phyloP scores from a whole-genome alignment of 352 stramenopile species.

The Phytophthora podocarpi region DNA sequence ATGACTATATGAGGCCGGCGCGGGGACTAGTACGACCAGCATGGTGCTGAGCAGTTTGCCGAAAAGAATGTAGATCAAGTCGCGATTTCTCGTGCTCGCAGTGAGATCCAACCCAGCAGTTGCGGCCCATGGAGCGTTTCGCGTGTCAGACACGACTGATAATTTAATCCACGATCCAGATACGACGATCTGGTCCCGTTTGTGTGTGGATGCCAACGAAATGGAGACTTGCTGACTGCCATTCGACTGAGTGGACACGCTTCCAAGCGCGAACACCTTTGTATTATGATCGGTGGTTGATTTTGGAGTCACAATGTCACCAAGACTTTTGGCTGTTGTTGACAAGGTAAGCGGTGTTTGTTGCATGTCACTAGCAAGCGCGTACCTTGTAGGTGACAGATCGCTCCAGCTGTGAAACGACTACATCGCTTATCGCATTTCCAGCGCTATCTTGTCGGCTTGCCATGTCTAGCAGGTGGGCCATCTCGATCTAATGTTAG shows the following conservation, averaged over 20 bases:
- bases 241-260: neutral
- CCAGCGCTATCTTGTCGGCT: neutral
- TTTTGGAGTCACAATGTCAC: no score
- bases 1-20: conserved; percentile 1
- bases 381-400: neutral
- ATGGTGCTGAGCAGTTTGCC: conserved; percentile 3
- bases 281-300: no score
- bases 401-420: conserved; percentile 11
- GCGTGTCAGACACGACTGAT: neutral
- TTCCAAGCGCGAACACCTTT: neutral
- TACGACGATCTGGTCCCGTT: neutral
- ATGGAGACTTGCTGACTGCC: neutral
- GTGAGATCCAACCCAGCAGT: no score
- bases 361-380: no score
- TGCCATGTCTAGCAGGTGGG: no score
- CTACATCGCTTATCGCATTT: neutral
- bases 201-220: neutral
- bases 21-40: conserved; percentile 1
- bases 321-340: no score
- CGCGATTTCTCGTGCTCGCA: no score
- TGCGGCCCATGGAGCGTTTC: no score
- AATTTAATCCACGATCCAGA: conserved; percentile 4
- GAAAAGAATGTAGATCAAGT: conserved; percentile 14
- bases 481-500: no score
- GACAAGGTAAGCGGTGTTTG: no score